Evolutionary conservation across 2,329 filamentous ascomycete species (phyloP).

Genomic region (Rhinocladiella similis): DNA sequence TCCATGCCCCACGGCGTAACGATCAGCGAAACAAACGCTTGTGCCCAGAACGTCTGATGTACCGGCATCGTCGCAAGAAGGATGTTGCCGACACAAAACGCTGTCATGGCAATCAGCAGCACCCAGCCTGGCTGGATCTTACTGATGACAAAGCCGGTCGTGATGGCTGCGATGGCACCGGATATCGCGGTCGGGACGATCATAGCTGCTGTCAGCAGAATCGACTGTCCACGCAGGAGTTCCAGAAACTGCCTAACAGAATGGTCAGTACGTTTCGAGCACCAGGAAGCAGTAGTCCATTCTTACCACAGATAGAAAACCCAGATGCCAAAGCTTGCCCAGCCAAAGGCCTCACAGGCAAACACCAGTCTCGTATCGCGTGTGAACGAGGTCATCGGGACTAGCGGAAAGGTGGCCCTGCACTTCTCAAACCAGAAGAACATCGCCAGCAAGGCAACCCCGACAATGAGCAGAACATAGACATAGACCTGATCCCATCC

Average conservation of each 20-base stretch:
- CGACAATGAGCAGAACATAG: constrained; percentile 47
- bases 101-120: constrained; percentile 29
- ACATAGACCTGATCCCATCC: constrained; percentile 51
- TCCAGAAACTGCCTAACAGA: constrained; percentile 32
- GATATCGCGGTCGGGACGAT: constrained; percentile 21
- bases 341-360: constrained; percentile 42
- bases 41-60: constrained; percentile 45
- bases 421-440: constrained; percentile 50
- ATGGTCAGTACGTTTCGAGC: constrained; percentile 31
- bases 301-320: constrained; percentile 27
- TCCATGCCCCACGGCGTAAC: constrained; percentile 46
- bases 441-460: constrained; percentile 44
- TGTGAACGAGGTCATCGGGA: constrained; percentile 49
- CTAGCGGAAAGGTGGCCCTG: constrained; percentile 41
- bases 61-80: constrained; percentile 43
- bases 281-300: constrained; percentile 34
- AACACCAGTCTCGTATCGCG: constrained; percentile 19
- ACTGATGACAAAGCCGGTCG: constrained; percentile 20
- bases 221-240: constrained; percentile 26
- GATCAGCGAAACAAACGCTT: constrained; percentile 34
- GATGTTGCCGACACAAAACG: constrained; percentile 37
- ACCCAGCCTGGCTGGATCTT: constrained; percentile 23
- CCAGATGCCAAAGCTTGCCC: constrained; percentile 43
- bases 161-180: constrained; percentile 37
- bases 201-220: constrained; percentile 34